Evolutionary conservation across 75 land plant genomes (phyloP).

Genomic region (Picea glauca): DNA sequence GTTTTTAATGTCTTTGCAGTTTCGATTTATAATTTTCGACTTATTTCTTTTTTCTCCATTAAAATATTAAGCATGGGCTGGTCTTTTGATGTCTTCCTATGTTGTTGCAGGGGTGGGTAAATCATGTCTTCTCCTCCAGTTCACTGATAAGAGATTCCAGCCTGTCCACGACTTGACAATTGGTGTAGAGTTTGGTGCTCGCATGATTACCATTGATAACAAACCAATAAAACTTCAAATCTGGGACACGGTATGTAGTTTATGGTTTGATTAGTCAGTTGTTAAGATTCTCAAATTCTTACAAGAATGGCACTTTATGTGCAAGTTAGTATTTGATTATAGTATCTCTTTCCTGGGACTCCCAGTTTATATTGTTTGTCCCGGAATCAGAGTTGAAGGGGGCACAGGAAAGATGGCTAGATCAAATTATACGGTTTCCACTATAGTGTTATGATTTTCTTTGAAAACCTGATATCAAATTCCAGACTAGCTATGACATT

Average conservation of each 20-base stretch:
- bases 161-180: constrained; percentile 98
- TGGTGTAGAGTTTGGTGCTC: constrained; percentile 97
- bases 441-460: not conserved
- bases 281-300: not conserved
- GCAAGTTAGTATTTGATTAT: not conserved
- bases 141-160: constrained; percentile 95
- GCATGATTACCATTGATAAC: constrained; percentile 93
- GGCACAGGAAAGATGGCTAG: not conserved
- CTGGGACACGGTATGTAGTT: constrained; percentile 86
- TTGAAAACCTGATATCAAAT: too few species aligned
- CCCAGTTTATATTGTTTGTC: not conserved
- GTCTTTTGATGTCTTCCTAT: too few species aligned
- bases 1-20: too few species aligned
- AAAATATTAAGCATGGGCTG: too few species aligned
- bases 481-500: too few species aligned
- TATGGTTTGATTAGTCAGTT: not conserved
- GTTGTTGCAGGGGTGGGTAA: constrained; percentile 79
- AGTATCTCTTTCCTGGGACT: not conserved
- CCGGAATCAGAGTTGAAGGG: not conserved
- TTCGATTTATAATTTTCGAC: too few species aligned
- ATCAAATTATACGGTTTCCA: not conserved
- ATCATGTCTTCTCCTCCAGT: constrained; percentile 93
- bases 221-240: constrained; percentile 97
- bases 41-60: too few species aligned
- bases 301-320: not conserved